Evolutionary conservation across 257 asterid genomes (phyloP), one percentile per base, ranked within the genome.

Genomic region (Pogostemon cablin): DNA sequence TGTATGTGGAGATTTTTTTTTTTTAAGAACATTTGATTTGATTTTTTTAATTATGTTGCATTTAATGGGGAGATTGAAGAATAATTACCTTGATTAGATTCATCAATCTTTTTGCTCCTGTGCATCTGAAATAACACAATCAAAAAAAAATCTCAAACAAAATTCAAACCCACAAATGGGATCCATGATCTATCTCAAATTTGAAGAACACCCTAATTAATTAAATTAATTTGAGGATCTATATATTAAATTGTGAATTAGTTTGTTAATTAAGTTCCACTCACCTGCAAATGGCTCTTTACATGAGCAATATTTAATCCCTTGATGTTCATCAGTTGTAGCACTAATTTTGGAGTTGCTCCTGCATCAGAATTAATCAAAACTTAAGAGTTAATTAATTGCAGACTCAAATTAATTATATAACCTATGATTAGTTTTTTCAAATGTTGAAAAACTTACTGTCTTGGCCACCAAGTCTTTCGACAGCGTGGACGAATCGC

Each of bases 221-320:
- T 25, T 25, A 25, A 25, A 25, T 25, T 25, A 25, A 25, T 25
- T 25, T 25, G 32, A 25, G 32, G 32, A 2, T 20, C n/a, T 2
- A 15, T 50, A 53, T 6, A 2, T 17, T 6, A 53, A n/a, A 0
- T 2, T 8, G 5, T 25, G 5, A 68, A 50, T 53, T 37, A 11
- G 3, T 10, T 65, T 32, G 32, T 20, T 15, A 10, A 20, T 20
- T 15, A 10, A 20, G 34, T 5, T 12, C 0, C 3, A 49, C 46
- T 38, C 52, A 87, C 96, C 95, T 91, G 96, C 86, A 91, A 84
- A 80, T 91, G 97, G 82, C 97, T 91, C 87, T 91, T 91, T 77
- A 91, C 96, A 82, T 91, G 97, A 80, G 97, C 86, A 68, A 91
- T 89, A 76, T 85, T 89, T 1, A 91, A 88, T 72, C 93, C 97